Percentiles rank a stretch among this genome's conserved stretches.
Evolutionary conservation across 257 asterid species (phyloP).

Genomic region (Penstemon eatonii): DNA sequence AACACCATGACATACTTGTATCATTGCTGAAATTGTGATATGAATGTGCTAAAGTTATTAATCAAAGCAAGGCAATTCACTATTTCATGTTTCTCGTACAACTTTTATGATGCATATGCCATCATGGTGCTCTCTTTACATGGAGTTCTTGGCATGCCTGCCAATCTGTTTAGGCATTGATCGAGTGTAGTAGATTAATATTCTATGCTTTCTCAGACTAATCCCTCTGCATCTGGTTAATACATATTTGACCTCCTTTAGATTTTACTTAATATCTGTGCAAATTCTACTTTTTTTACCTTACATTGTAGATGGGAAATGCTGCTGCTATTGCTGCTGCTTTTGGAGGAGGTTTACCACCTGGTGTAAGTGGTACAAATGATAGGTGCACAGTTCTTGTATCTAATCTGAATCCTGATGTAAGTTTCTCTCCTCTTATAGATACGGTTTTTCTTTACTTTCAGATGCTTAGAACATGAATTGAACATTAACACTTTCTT

Average conservation of each 20-base stretch:
- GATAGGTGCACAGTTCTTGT: conserved; percentile 94
- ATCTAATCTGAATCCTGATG: conserved; percentile 87
- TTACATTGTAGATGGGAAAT: conserved; percentile 67
- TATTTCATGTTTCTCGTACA: conserved; percentile 15
- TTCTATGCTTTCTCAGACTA: conserved; percentile 15
- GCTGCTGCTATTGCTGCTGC: conserved; percentile 98
- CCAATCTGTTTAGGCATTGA: conserved; percentile 11
- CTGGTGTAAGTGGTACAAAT: conserved; percentile 88
- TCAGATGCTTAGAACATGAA: conserved; percentile 5
- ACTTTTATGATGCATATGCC: conserved; percentile 15
- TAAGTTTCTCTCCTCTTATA: conserved; percentile 39
- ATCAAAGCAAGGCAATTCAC: conserved; percentile 18
- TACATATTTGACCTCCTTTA: conserved; percentile 6
- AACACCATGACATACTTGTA: conserved; percentile 21
- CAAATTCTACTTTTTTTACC: conserved; percentile 14
- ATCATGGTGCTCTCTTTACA: neutral
- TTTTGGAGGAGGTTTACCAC: conserved; percentile 94
- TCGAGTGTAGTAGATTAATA: conserved; percentile 8
- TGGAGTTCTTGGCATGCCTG: neutral
- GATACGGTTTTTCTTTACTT: conserved; percentile 3
- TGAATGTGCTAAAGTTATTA: conserved; percentile 21
- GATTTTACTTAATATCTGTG: conserved; percentile 16
- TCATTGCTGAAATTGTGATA: conserved; percentile 17
- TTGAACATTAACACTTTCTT: conserved; percentile 1
- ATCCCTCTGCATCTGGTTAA: conserved; percentile 9